Conservation (phyloP, 2,329 filamentous ascomycete genomes). For the Gaeumannomyces sp. region DNA sequence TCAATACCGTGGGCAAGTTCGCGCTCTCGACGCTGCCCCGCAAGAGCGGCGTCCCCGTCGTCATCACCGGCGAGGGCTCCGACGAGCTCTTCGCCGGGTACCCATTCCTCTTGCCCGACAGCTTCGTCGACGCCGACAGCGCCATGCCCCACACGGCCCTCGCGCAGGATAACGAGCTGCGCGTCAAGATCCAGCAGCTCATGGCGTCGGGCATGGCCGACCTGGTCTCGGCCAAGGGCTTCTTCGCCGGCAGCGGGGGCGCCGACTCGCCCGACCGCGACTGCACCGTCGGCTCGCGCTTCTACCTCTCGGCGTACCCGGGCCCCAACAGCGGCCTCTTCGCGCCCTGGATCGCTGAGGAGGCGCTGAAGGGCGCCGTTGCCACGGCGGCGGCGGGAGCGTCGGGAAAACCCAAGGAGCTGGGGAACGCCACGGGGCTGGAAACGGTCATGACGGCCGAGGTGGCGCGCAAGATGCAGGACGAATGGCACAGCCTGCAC, state of each 20-base stretch:
- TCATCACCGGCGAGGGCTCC: slow-evolving; percentile 45
- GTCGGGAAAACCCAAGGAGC: too few relatives aligned
- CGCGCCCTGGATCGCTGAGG: slow-evolving; percentile 13
- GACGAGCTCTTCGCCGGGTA: slow-evolving; percentile 53
- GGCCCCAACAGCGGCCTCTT: slow-evolving; percentile 8
- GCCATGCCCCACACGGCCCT: slow-evolving; percentile 26
- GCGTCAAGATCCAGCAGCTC: slow-evolving; percentile 4
- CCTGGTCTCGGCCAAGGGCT: neutral
- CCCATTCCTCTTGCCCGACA: slow-evolving; percentile 36
- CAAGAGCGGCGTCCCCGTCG: slow-evolving; percentile 43
- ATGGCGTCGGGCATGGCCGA: neutral
- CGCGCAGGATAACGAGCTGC: slow-evolving; percentile 14
- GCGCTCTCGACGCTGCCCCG: slow-evolving; percentile 39
- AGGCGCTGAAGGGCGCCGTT: neutral
- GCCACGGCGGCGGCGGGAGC: neutral
- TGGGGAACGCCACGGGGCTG: too few relatives aligned
- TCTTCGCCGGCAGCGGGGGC: neutral
- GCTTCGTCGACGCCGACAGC: slow-evolving; percentile 40
- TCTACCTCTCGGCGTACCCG: neutral
- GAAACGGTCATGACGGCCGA: neutral
- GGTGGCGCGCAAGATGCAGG: slow-evolving; percentile 16
- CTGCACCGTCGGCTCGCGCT: neutral
- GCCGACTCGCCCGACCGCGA: neutral
- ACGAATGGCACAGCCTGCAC: slow-evolving; percentile 26
- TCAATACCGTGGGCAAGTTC: slow-evolving; percentile 46